Conservation (phyloP, 495 filamentous ascomycete species). For the Talaromyces adpressus region DNA sequence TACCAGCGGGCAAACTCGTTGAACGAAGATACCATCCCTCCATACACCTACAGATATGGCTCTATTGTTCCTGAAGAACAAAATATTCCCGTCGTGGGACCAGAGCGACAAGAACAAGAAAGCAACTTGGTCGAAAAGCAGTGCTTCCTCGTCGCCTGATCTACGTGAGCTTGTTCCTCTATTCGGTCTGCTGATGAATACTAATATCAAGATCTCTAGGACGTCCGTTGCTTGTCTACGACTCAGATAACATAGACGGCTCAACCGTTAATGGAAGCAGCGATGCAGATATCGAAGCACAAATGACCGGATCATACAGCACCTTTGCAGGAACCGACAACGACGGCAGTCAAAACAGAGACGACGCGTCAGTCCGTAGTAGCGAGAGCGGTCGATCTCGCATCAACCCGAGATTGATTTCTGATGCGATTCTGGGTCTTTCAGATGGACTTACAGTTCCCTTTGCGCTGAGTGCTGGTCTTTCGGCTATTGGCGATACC, state of each 20-base stretch:
- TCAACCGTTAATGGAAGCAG: conserved; percentile 19
- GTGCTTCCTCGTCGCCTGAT: conserved; percentile 6
- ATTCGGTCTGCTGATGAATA: background rate
- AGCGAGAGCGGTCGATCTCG: conserved; percentile 28
- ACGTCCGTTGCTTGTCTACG: conserved; percentile 28
- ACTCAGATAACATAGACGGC: conserved; percentile 18
- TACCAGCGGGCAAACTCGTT: background rate
- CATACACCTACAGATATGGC: conserved; percentile 21
- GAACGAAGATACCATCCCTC: background rate
- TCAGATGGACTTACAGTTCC: conserved; percentile 60
- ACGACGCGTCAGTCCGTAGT: conserved; percentile 13
- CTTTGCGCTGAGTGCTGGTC: conserved; percentile 57
- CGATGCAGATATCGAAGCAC: conserved; percentile 31
- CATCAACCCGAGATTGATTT: conserved; percentile 46
- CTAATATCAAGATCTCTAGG: conserved; percentile 13
- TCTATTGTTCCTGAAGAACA: conserved; percentile 36
- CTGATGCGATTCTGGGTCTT: conserved; percentile 51
- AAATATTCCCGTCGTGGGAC: conserved; percentile 25
- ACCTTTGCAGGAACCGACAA: conserved; percentile 24
- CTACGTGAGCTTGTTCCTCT: conserved; percentile 12
- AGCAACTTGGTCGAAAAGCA: conserved; percentile 11
- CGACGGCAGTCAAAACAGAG: conserved; percentile 12
- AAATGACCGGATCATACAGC: conserved; percentile 27
- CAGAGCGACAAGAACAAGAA: background rate
- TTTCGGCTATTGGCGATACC: conserved; percentile 48